Evolutionary conservation across 805 yeast genomes (phyloP), one percentile per base, ranked within the genome.

Genomic region (Kuraishia capsulata): DNA sequence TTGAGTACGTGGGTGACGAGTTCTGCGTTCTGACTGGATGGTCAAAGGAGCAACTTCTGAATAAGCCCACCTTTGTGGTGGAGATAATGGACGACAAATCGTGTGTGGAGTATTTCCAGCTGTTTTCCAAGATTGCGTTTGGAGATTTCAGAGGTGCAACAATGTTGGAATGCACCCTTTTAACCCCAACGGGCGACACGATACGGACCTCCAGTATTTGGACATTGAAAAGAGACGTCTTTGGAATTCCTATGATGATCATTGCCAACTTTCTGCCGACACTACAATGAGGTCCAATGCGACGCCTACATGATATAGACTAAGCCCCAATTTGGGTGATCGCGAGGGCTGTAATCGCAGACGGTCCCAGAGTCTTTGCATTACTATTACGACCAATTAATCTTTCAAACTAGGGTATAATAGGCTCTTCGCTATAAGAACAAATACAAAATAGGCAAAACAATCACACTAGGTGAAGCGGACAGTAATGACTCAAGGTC

Each of bases 201-300:
- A 73, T 90, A 35, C 67, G 81, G 37, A 85, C 97, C 0, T 76
- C 86, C 21, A 81, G 95, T 50, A 80, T 84, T 50, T 86, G 96
- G 95, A 92, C 97, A 1, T 64, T 92, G 46, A 88, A 89, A 53
- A 68, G 97, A 55, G 97, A 90, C 54, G 94, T 90, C 14, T 90
- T 92, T 61, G 97, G 96, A 6, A 81, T 90, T 38, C 98, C 98
- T 13, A 81, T 92, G 87, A 89, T 90, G 95, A 81, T 92, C 18
- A 74, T 90, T 25, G 97, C 96, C 14, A 92, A 87, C 54, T 90
- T 90, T 55, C 65, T 90, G 49, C 97, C 97, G 0, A 80, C 86
- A 20, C 44, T 76, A 36, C 31, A 28, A 13, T 28, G 31, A 28
- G 26, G 26, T 8, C 11, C n/a, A n/a, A n/a, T n/a, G n/a, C n/a